A percentile compares a stretch with the other conserved stretches of the same genome.
Conservation (phyloP, 2,329 filamentous ascomycete genomes). For the Pleurostoma richardsiae region DNA sequence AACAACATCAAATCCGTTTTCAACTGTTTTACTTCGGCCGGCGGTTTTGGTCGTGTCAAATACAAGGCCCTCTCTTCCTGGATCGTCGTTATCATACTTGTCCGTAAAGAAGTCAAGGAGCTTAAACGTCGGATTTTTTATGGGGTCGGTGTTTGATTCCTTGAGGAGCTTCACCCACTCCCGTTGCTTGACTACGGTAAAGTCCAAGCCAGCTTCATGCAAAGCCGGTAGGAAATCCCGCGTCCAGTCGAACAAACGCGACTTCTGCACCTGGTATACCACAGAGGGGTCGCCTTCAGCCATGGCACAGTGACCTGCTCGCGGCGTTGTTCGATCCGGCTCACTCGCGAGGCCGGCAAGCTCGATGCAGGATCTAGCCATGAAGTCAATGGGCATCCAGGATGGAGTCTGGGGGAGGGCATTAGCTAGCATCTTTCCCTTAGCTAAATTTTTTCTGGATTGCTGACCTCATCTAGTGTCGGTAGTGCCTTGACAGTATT, state of each 20-base stretch:
- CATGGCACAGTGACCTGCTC: background rate
- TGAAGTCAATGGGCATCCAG: conserved; percentile 33
- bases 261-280: conserved; percentile 51
- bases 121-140: conserved; percentile 45
- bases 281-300: conserved; percentile 9
- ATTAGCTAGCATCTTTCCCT: background rate
- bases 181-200: conserved; percentile 32
- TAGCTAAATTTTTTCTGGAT: background rate
- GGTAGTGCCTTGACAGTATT: conserved; percentile 40
- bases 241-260: conserved; percentile 42
- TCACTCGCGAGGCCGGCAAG: conserved; percentile 5
- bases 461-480: conserved; percentile 28
- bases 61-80: conserved; percentile 26
- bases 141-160: conserved; percentile 39
- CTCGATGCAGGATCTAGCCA: conserved; percentile 12
- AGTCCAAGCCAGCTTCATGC: conserved; percentile 34
- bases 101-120: conserved; percentile 43
- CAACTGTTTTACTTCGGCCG: conserved; percentile 23
- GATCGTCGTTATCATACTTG: conserved; percentile 43
- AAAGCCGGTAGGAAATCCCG: conserved; percentile 46
- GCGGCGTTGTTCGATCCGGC: too few relatives aligned
- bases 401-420: conserved; percentile 15
- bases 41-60: conserved; percentile 31
- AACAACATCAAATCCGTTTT: conserved; percentile 27
- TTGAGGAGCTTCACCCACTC: conserved; percentile 40